Conservation (phyloP, 306 rosid genomes). For the Dalbergia oliveri region DNA sequence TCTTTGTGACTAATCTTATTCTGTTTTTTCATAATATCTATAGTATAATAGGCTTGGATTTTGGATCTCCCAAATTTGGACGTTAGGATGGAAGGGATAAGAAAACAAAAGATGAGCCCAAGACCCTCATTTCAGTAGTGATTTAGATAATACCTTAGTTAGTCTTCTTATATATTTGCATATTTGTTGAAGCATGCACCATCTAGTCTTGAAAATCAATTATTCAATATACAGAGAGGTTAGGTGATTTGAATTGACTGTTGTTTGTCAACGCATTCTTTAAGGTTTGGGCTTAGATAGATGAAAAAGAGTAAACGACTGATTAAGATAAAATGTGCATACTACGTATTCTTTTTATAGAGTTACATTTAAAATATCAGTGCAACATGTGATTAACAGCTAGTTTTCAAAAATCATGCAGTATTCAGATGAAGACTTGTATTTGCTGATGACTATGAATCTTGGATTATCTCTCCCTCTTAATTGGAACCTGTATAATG, state of each 20-base stretch:
- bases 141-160: neutral
- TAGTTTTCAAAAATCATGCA: no score
- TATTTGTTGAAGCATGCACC: neutral
- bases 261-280: neutral
- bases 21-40: no score
- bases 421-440: no score
- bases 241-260: neutral
- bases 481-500: no score
- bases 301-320: no score
- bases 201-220: neutral
- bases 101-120: neutral
- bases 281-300: neutral
- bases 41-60: neutral
- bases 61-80: neutral
- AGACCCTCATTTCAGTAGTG: neutral
- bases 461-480: no score
- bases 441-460: no score
- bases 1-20: constrained; percentile 2
- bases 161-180: neutral
- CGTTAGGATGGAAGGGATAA: neutral
- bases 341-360: no score
- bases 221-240: neutral
- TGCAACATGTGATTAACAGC: neutral
- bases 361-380: neutral
- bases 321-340: no score